Evolutionary conservation across 2,329 filamentous ascomycete genomes (phyloP), one percentile per base, ranked within the genome.

Genomic region (Hymenotorrendiella dingleyae): DNA sequence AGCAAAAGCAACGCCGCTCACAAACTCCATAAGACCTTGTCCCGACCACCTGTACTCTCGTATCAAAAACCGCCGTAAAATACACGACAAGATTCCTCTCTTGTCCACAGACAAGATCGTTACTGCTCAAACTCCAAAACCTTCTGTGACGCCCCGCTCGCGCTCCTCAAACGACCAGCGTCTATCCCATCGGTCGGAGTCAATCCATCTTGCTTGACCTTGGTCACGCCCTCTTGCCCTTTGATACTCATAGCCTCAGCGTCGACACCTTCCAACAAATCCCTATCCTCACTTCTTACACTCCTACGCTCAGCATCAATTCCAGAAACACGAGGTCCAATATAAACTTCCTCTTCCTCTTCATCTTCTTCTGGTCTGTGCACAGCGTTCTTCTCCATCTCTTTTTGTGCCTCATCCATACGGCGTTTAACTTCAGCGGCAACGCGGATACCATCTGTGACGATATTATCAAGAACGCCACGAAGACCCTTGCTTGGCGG

Each of bases 371-470:
- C 76, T 0, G 76, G 75, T 49, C 69, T 70, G 56, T 82, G 71
- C n/a, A 82, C 66, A 0, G 83, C 84, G 47, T 89, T 90, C 64
- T 82, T 84, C 65, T 96, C 91, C 52, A 96, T 68, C 60, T 97
- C 91, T 54, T 81, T 82, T 64, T 96, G 90, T 3, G 91, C 91
- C 62, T 98, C 93, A 50, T 98, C 91, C 84, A 97, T 95, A 33
- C 90, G 76, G 56, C 90, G 80, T 53, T 86, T 76, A 39, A 98
- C 91, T 63, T 98, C 93, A 1, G 84, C 86, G 0, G 93, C 93
- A 45, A 97, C 91, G 24, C 91, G 83, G 82, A 97, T 96, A 30
- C 93, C 93, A 61, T 98, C 93, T 2, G 86, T 94, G 51, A 97
- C 93, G 56, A 98, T 97, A 56, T 94, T 95, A 67, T 98, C 93